Evolutionary conservation across 352 stramenopile species (phyloP), one percentile per base, ranked within the genome.

Genomic region (Globisporangium radiosum): DNA sequence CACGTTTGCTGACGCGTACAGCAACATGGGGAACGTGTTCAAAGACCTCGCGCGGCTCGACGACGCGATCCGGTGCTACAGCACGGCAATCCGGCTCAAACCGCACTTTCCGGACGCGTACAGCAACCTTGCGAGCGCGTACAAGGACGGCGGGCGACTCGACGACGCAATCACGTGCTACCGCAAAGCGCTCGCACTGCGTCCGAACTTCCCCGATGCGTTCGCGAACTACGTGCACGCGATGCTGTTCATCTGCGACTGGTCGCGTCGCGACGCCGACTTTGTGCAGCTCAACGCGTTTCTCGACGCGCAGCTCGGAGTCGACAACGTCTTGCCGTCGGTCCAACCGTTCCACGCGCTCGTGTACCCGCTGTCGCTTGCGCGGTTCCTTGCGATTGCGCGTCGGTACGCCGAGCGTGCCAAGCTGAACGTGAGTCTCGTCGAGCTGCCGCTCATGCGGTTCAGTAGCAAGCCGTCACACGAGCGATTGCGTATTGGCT

Each of bases 11-110:
- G 88, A 97, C 58, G 91, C 92, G 4, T 97, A 95, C 71, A 96
- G 81, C 66, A 98, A 98, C 66, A 95, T 98, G 76, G 92, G 92
- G 60, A 97, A 97, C 65, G 90, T 96, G 37, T 98, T 97, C 62
- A 97, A 97, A 63, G 91, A 98, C 54, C 62, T 97, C 33, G 78
- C 84, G 38, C 80, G 86, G 0, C 67, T 97, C 0, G 79, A 94
- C 7, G 89, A 98, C 48, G 90, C 91, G 7, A 94, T 96, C 57
- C 71, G 87, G 55, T 96, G 87, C 70, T 96, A 96, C 73, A 89
- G 71, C 51, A 95, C 83, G 7, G 90, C 90, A 8, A 95, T 97
- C 53, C 84, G 90, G 8, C 71, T 98, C 14, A 95, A 97, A 50
- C 88, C 88, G 19, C 62, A 78, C 40, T 97, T 97, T 55, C 83